Percentiles rank a stretch among this genome's conserved stretches.
Evolutionary conservation across 2,329 filamentous ascomycete species (phyloP).

Genomic region (Aotearoamyces nothofagi): DNA sequence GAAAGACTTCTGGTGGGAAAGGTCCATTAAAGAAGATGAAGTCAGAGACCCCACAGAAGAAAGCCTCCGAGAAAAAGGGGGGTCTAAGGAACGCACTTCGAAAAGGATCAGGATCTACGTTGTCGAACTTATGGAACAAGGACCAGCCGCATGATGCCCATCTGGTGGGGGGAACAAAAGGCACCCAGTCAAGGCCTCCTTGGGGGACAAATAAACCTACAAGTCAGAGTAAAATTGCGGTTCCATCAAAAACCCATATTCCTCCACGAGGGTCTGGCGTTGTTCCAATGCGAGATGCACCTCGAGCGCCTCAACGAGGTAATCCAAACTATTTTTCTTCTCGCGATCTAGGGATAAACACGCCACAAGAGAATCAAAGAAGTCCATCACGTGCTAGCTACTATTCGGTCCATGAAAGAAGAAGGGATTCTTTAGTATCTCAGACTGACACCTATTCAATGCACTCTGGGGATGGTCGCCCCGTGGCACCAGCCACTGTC

Average conservation of each 20-base stretch:
- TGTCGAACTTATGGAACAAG: conserved; percentile 33
- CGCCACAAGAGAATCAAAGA: conserved; percentile 12
- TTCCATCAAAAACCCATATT: conserved; percentile 15
- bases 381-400: conserved; percentile 32
- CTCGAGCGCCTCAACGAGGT: conserved; percentile 21
- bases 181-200: conserved; percentile 12
- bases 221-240: background rate
- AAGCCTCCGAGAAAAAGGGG: conserved; percentile 26
- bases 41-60: conserved; percentile 14
- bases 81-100: conserved; percentile 34
- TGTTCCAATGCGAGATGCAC: conserved; percentile 20
- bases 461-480: conserved; percentile 28
- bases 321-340: conserved; percentile 26
- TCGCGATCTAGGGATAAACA: conserved; percentile 19
- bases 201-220: conserved; percentile 11
- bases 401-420: conserved; percentile 33
- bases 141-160: conserved; percentile 20
- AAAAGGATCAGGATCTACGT: conserved; percentile 29
- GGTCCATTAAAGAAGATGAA: conserved; percentile 18
- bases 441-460: conserved; percentile 39
- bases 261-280: conserved; percentile 20
- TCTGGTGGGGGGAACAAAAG: conserved; percentile 10
- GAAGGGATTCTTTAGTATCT: conserved; percentile 38
- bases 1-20: conserved; percentile 14
- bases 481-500: conserved; percentile 27